phyloP scores from a whole-genome alignment of 2,329 filamentous ascomycete genomes.

The Aureobasidium vineae region DNA sequence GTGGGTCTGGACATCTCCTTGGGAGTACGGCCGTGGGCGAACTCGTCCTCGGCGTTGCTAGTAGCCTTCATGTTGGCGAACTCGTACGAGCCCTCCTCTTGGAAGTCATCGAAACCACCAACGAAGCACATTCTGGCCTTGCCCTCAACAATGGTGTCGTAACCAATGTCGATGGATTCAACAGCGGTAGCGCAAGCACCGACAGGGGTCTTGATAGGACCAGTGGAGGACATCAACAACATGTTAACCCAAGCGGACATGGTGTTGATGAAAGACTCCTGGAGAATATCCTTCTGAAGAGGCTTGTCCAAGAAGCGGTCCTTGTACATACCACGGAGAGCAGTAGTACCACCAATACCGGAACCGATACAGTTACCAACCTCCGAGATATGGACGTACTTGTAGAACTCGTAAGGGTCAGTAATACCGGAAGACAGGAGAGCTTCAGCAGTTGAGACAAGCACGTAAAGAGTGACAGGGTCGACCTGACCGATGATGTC shows the following conservation, averaged over 20 bases:
- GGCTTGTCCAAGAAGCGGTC: constrained; percentile 96
- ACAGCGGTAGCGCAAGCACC: constrained; percentile 97
- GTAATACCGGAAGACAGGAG: constrained; percentile 93
- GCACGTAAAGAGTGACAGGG: constrained; percentile 90
- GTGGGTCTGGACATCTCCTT: constrained; percentile 97
- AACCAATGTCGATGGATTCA: constrained; percentile 95
- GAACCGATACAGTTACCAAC: constrained; percentile 98
- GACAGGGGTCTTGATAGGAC: constrained; percentile 97
- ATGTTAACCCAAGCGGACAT: constrained; percentile 99
- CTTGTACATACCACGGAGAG: constrained; percentile 96
- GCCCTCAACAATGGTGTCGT: constrained; percentile 97
- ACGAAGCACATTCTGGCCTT: constrained; percentile 98
- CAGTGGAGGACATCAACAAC: constrained; percentile 93
- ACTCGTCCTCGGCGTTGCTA: constrained; percentile 95
- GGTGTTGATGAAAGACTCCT: constrained; percentile 99
- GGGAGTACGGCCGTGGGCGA: constrained; percentile 90
- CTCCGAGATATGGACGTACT: constrained; percentile 97
- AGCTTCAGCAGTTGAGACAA: constrained; percentile 89
- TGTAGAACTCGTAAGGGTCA: constrained; percentile 99
- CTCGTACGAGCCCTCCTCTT: constrained; percentile 98
- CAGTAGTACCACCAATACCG: constrained; percentile 92
- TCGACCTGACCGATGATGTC: constrained; percentile 98
- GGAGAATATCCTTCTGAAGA: constrained; percentile 96
- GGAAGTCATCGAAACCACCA: constrained; percentile 98
- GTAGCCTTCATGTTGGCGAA: constrained; percentile 99